These are phyloP conservation scores for Tetradesmus obliquus DNA, from an alignment of 139 green algal species.

Conservation along the genomic window DNA sequence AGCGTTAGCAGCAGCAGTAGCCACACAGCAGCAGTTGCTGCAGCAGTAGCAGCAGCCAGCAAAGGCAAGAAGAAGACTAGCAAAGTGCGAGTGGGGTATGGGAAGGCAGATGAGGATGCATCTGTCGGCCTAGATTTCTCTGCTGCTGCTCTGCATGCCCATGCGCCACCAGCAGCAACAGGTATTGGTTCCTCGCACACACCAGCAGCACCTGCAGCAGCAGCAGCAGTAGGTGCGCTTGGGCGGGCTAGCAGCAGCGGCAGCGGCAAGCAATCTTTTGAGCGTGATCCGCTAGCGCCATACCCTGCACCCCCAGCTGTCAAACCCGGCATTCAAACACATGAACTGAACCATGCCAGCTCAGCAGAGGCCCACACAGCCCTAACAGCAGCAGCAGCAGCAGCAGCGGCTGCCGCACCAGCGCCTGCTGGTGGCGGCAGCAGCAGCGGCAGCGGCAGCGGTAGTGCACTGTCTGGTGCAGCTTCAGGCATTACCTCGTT, in stretches of 20 bases:
- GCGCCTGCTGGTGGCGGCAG: not conserved
- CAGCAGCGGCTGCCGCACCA: slow-evolving; percentile 15
- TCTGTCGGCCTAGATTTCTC: not conserved
- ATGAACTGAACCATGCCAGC: slow-evolving; percentile 33
- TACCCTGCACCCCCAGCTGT: slow-evolving; percentile 12
- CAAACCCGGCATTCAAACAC: not conserved
- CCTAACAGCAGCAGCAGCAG: not conserved
- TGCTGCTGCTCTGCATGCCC: not conserved
- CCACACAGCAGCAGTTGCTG: not conserved
- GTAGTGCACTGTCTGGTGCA: not conserved
- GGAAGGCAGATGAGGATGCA: not conserved
- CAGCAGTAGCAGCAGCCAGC: slow-evolving; percentile 29
- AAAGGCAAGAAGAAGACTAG: slow-evolving; percentile 44
- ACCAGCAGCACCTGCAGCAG: slow-evolving; percentile 3
- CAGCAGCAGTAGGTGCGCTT: slow-evolving; percentile 12
- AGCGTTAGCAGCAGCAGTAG: slow-evolving; percentile 8
- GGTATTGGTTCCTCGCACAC: not conserved
- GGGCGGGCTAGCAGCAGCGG: not conserved
- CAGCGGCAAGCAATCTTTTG: slow-evolving; percentile 14
- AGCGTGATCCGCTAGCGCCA: not conserved
- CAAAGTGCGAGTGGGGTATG: slow-evolving; percentile 40
- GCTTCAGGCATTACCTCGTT: slow-evolving; percentile 1
- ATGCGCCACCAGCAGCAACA: not conserved
- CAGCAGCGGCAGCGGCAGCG: not conserved
- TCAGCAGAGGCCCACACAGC: not conserved